Percentiles rank a stretch among this genome's conserved stretches.
Conservation (phyloP, 2,329 filamentous ascomycete species). For the Esteya vermicola region DNA sequence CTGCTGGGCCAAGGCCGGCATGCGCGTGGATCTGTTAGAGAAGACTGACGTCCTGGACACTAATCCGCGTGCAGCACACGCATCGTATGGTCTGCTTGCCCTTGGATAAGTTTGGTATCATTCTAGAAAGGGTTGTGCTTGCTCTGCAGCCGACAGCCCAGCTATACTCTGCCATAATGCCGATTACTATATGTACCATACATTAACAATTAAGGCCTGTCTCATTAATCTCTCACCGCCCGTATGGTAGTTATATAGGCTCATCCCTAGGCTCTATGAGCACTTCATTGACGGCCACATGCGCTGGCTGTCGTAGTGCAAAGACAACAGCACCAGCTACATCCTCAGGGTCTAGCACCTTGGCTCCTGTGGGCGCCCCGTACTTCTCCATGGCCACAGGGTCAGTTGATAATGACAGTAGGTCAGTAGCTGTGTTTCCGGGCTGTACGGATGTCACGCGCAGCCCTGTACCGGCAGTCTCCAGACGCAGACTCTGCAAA, state of each 20-base stretch:
- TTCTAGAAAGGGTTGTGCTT: no score
- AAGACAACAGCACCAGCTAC: slow-evolving; percentile 61
- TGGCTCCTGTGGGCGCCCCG: slow-evolving; percentile 59
- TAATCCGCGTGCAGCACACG: no score
- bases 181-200: no score
- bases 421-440: slow-evolving; percentile 60
- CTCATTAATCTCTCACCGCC: no score
- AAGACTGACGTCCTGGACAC: no score
- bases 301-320: slow-evolving; percentile 57
- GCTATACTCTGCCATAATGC: no score
- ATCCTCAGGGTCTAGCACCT: slow-evolving; percentile 60
- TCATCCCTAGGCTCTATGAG: slow-evolving; percentile 66
- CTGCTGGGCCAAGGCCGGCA: no score
- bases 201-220: no score
- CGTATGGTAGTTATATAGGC: slow-evolving; percentile 56
- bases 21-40: no score
- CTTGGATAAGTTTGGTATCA: no score
- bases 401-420: slow-evolving; percentile 63
- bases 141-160: no score
- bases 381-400: slow-evolving; percentile 65
- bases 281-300: slow-evolving; percentile 70
- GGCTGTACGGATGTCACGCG: slow-evolving; percentile 65
- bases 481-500: slow-evolving; percentile 58
- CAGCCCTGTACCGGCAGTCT: slow-evolving; percentile 60
- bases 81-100: no score